phyloP scores from a whole-genome alignment of 1,139 yeast species.

The Kodamaea sp. region DNA sequence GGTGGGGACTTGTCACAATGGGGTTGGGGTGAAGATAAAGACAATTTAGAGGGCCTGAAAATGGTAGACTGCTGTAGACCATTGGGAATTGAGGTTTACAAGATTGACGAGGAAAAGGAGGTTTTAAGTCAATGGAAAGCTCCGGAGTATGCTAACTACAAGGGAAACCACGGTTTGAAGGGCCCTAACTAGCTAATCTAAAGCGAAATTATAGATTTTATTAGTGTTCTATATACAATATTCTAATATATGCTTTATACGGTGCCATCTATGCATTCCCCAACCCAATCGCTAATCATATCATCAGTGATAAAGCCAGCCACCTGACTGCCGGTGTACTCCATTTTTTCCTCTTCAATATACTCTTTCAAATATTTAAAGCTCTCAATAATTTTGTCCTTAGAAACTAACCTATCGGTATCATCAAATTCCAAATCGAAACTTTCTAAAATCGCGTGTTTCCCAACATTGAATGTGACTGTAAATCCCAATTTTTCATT shows the following conservation, averaged over 20 bases:
- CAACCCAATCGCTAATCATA: slow-evolving; percentile 48
- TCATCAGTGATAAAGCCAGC: slow-evolving; percentile 50
- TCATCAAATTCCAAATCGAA: slow-evolving; percentile 19
- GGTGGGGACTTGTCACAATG: slow-evolving; percentile 70
- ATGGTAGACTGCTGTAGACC: slow-evolving; percentile 67
- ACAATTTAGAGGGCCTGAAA: slow-evolving; percentile 44
- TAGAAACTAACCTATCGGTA: slow-evolving; percentile 18
- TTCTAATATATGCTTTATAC: slow-evolving; percentile 21
- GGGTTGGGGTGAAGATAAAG: slow-evolving; percentile 67
- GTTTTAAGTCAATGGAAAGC: slow-evolving; percentile 51
- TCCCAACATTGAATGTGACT: slow-evolving; percentile 44
- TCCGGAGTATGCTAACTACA: slow-evolving; percentile 52
- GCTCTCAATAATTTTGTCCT: slow-evolving; percentile 20
- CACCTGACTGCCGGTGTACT: slow-evolving; percentile 44
- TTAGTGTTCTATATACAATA: not conserved
- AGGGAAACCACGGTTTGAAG: slow-evolving; percentile 57
- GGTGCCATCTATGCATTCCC: slow-evolving; percentile 49
- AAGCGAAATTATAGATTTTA: too few relatives aligned
- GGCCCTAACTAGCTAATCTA: too few relatives aligned
- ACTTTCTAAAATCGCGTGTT: slow-evolving; percentile 32
- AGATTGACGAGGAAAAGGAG: slow-evolving; percentile 43
- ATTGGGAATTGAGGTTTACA: slow-evolving; percentile 60
- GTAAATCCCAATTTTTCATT: slow-evolving; percentile 31
- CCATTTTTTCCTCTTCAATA: slow-evolving; percentile 27
- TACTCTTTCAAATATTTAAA: slow-evolving; percentile 33